A percentile compares a stretch with the other conserved stretches of the same genome.
Conservation (phyloP, 805 yeast genomes). For the Torulaspora franciscae region DNA sequence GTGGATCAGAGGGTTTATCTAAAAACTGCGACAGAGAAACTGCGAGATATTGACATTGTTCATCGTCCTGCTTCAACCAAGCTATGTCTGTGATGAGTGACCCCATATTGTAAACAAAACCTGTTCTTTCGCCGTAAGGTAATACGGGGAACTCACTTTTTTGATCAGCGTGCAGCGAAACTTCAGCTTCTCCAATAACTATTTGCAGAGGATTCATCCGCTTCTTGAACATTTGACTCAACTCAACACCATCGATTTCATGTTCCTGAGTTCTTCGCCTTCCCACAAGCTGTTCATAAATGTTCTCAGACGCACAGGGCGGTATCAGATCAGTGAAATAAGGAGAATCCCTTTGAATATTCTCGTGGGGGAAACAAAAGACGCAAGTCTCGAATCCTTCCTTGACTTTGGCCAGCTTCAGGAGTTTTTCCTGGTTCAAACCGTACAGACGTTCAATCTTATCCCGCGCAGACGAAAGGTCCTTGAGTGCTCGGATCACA, state of each 20-base stretch:
- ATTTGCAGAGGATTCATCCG: conserved; percentile 18
- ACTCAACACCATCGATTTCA: conserved; percentile 23
- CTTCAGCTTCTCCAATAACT: conserved; percentile 20
- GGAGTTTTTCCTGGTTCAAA: conserved; percentile 40
- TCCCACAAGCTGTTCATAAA: conserved; percentile 2
- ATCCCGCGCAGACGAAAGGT: conserved; percentile 40
- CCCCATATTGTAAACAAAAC: conserved; percentile 46
- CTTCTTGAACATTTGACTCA: conserved; percentile 26
- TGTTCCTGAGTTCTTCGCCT: conserved; percentile 13
- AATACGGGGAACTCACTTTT: conserved; percentile 29
- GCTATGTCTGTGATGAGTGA: conserved; percentile 48
- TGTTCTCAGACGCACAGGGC: conserved; percentile 12
- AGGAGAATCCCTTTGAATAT: conserved; percentile 24
- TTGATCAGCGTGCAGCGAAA: conserved; percentile 18
- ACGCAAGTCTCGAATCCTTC: conserved; percentile 46
- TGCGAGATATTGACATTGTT: conserved; percentile 44
- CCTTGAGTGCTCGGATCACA: conserved; percentile 29
- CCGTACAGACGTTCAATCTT: conserved; percentile 48
- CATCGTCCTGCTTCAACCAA: conserved; percentile 43
- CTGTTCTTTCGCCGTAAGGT: conserved; percentile 33
- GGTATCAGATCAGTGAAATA: conserved; percentile 22
- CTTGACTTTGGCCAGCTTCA: conserved; percentile 42
- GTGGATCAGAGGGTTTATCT: conserved; percentile 28
- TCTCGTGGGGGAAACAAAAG: conserved; percentile 40
- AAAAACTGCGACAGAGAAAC: conserved; percentile 42